phyloP scores from a whole-genome alignment of 2,329 filamentous ascomycete species.

The Ophiostoma australiae region DNA sequence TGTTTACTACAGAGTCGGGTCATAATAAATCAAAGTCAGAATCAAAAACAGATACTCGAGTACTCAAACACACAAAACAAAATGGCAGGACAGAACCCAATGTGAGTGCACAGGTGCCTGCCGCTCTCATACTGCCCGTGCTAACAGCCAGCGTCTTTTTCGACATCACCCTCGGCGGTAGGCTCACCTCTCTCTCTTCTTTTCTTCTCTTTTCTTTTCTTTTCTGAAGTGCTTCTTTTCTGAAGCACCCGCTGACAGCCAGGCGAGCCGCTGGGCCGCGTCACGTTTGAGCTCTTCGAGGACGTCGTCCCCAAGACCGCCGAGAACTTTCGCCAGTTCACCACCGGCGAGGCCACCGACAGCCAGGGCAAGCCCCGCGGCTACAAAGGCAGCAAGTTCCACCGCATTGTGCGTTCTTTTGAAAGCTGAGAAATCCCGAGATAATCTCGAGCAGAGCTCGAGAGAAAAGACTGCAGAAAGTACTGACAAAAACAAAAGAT shows the following conservation, averaged over 20 bases:
- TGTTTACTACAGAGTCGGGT: no score
- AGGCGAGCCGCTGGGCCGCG: conserved; percentile 81
- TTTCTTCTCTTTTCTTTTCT: neutral
- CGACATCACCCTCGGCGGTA: conserved; percentile 63
- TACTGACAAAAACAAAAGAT: conserved; percentile 63
- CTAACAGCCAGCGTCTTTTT: conserved; percentile 34
- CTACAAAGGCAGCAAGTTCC: conserved; percentile 92
- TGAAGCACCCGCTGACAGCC: neutral
- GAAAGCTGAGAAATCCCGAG: no score
- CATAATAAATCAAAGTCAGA: neutral
- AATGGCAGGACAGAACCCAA: conserved; percentile 14
- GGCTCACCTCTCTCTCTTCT: neutral
- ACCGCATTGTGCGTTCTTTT: conserved; percentile 84
- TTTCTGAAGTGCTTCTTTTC: no score
- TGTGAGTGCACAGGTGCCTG: neutral
- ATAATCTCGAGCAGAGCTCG: no score
- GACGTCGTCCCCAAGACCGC: conserved; percentile 80
- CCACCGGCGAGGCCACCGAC: conserved; percentile 87
- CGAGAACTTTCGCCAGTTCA: conserved; percentile 96
- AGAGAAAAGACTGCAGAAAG: no score
- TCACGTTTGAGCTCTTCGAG: conserved; percentile 87
- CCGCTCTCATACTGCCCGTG: neutral
- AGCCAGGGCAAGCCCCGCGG: conserved; percentile 72
- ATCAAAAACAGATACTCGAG: no score
- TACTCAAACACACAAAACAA: no score